Evolutionary conservation across 306 rosid species (phyloP), one percentile per base, ranked within the genome.

Genomic region (Abrus pulchellus): DNA sequence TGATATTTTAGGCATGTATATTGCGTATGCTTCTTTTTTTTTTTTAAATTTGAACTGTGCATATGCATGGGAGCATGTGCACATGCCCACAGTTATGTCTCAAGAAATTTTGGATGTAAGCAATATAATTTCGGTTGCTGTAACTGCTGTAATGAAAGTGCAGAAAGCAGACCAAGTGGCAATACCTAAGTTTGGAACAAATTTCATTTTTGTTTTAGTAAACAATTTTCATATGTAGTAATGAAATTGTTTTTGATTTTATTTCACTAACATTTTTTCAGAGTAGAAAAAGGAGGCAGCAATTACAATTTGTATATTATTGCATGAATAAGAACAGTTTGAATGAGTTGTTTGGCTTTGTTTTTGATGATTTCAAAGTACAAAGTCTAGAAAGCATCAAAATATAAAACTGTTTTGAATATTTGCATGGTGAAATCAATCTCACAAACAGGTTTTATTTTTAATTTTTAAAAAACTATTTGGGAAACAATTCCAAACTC

Each of bases 41-140:
- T 71, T 55, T 56, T 20, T 20, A 20, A 61, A 6, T 82, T 76
- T 70, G 67, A 54, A 50, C 33, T 59, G 61, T 50, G 28, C 72
- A 12, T 59, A 10, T 34, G 50, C 57, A 5, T 56, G 76, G 5
- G 44, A 27, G 50, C 57, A 5, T 56, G 76, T 9, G 44, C 12
- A 12, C 41, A 36, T 43, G 52, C 47, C 68, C 41, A 57, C 71
- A 61, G 9, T 43, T 65, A 44, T 74, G 76, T 55, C 41, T 50
- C 54, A 75, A 61, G 79, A 40, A 6, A 60, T 8, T 44, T 40
- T 14, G 49, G 67, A 53, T 77, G 45, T 66, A 32, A 40, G 55
- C 65, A 53, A 40, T 11, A 44, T 48, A 70, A 43, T 74, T 52
- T 52, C 3, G 43, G 4, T 79, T 57, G 6, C 54, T 66, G 32